Conservation (phyloP, 2,329 filamentous ascomycete genomes). For the Arthrobotrys sinensis region DNA sequence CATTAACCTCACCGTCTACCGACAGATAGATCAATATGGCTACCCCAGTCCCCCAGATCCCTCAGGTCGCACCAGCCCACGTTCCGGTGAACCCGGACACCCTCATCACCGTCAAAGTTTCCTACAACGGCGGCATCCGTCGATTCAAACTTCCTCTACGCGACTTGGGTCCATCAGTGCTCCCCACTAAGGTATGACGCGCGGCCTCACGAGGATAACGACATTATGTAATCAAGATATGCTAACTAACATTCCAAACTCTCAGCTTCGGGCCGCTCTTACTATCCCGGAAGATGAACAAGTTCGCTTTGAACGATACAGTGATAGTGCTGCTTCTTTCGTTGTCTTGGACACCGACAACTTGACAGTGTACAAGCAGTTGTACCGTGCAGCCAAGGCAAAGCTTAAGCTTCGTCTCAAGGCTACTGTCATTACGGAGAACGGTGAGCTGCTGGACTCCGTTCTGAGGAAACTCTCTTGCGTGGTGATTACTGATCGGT, state of each 20-base stretch:
- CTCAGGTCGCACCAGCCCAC: constrained; percentile 53
- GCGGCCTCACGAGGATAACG: constrained; percentile 21
- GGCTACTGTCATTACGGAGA: constrained; percentile 72
- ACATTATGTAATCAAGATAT: constrained; percentile 47
- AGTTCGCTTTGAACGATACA: constrained; percentile 89
- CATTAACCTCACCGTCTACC: constrained; percentile 39
- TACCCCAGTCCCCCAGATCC: constrained; percentile 52
- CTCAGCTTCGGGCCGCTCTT: constrained; percentile 79
- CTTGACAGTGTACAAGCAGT: constrained; percentile 90
- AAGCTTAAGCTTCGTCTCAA: constrained; percentile 97
- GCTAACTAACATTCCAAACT: constrained; percentile 18
- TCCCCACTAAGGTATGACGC: constrained; percentile 83
- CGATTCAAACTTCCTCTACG: constrained; percentile 91
- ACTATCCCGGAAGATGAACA: constrained; percentile 75
- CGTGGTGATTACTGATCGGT: constrained; percentile 46
- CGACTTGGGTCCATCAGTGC: constrained; percentile 80
- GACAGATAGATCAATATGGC: constrained; percentile 54
- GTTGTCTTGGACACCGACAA: constrained; percentile 84
- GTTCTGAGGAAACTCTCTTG: constrained; percentile 22
- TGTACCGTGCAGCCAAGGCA: constrained; percentile 95
- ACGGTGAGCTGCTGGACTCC: constrained; percentile 64
- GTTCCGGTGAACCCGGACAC: constrained; percentile 73
- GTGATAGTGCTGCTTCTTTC: constrained; percentile 88
- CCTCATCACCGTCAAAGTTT: constrained; percentile 87
- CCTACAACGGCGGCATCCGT: constrained; percentile 80